A percentile compares a stretch with the other conserved stretches of the same genome.
phyloP scores from a whole-genome alignment of 768 basidiomycete species.

The Amanita inopinata region DNA sequence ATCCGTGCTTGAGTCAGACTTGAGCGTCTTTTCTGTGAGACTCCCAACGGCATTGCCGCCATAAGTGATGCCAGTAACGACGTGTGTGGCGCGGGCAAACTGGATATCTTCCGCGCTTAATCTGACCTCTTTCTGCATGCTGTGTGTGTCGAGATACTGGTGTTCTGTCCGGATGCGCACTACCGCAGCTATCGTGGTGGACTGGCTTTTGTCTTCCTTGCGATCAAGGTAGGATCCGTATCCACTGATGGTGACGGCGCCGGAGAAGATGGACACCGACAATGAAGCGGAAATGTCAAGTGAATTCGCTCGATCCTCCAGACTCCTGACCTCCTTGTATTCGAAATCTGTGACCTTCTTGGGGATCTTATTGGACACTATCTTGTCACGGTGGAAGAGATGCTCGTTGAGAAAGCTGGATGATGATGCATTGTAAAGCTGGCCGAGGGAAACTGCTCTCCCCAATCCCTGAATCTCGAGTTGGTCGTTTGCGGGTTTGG shows the following conservation, averaged over 20 bases:
- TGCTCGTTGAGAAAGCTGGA: slow-evolving; percentile 1
- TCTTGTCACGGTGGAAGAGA: background rate
- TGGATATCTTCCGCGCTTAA: slow-evolving; percentile 2
- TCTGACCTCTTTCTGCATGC: slow-evolving; percentile 1
- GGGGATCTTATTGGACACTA: background rate
- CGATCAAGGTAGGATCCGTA: slow-evolving; percentile 4
- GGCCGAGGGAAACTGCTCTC: background rate
- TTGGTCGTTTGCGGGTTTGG: background rate
- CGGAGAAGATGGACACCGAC: background rate
- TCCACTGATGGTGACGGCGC: background rate
- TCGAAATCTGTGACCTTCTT: slow-evolving; percentile 2
- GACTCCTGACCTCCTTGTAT: slow-evolving; percentile 7
- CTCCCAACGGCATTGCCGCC: slow-evolving; percentile 2
- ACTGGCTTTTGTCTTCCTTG: slow-evolving; percentile 1
- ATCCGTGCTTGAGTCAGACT: background rate
- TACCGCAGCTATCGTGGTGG: background rate
- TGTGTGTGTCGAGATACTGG: background rate
- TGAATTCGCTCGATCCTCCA: background rate
- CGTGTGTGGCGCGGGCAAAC: slow-evolving; percentile 3
- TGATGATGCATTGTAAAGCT: slow-evolving; percentile 1
- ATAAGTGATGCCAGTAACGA: slow-evolving; percentile 4
- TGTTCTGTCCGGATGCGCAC: slow-evolving; percentile 1
- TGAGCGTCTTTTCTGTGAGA: background rate
- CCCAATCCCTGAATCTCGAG: slow-evolving; percentile 1
- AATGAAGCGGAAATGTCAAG: background rate